Percentiles rank a stretch among this genome's conserved stretches.
Evolutionary conservation across 257 asterid species (phyloP).

Genomic region (Paraleonurus japonicus): DNA sequence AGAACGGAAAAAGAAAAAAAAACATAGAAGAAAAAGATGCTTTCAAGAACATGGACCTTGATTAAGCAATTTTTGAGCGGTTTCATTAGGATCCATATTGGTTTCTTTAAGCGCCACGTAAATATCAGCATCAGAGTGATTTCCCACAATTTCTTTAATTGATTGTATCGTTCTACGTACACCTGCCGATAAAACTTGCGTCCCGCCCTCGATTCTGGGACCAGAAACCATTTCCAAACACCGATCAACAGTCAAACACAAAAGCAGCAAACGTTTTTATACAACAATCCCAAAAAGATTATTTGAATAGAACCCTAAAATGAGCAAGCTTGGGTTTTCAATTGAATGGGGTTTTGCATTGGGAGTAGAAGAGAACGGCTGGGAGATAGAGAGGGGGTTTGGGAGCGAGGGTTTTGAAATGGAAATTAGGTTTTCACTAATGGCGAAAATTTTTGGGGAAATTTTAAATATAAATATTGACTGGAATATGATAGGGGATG

Average conservation of each 20-base stretch:
- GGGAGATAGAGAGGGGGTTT: slow-evolving; percentile 31
- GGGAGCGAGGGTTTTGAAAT: slow-evolving; percentile 57
- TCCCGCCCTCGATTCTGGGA: slow-evolving; percentile 59
- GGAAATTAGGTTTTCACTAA: slow-evolving; percentile 33
- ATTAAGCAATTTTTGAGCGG: slow-evolving; percentile 77
- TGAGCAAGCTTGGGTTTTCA: slow-evolving; percentile 23
- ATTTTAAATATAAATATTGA: slow-evolving; percentile 12
- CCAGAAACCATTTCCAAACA: slow-evolving; percentile 66
- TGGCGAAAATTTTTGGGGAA: slow-evolving; percentile 37
- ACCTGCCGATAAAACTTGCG: slow-evolving; percentile 71
- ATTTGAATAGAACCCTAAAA: slow-evolving; percentile 22
- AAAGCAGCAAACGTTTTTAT: not conserved
- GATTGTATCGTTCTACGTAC: slow-evolving; percentile 73
- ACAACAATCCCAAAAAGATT: not conserved
- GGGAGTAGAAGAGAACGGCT: slow-evolving; percentile 47
- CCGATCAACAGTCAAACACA: slow-evolving; percentile 21
- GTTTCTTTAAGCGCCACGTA: slow-evolving; percentile 80
- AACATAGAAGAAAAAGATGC: not conserved
- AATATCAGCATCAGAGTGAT: slow-evolving; percentile 88
- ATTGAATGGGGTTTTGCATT: slow-evolving; percentile 27
- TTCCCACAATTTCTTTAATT: slow-evolving; percentile 79
- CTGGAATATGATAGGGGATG: slow-evolving; percentile 13
- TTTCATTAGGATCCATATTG: slow-evolving; percentile 95
- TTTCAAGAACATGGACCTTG: slow-evolving; percentile 54
- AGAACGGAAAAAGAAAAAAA: not conserved